A percentile compares a stretch with the other conserved stretches of the same genome.
These are phyloP conservation scores for Tricholoma sp. DNA, from an alignment of 768 basidiomycete genomes.

Conservation along the genomic window DNA sequence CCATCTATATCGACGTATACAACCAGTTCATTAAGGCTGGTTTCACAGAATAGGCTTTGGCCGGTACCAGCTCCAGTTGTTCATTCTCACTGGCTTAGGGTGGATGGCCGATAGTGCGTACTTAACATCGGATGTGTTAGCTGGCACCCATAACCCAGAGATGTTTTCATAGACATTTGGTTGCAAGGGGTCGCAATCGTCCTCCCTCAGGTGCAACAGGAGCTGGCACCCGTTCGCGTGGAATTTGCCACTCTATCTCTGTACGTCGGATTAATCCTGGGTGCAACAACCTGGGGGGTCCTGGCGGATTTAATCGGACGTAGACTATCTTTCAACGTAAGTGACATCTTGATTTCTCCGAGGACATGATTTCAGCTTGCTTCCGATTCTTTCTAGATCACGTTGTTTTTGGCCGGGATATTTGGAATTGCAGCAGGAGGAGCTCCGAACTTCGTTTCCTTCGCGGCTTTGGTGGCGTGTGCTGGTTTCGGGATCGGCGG, in stretches of 20 bases:
- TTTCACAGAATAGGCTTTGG: conserved; percentile 42
- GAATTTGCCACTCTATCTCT: conserved; percentile 43
- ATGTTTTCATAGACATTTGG: conserved; percentile 30
- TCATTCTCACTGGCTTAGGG: conserved; percentile 40
- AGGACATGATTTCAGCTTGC: background rate
- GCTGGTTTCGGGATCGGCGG: conserved; percentile 49
- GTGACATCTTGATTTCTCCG: background rate
- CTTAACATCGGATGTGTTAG: background rate
- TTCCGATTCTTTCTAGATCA: conserved; percentile 14
- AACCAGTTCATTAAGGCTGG: background rate
- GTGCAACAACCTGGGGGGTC: conserved; percentile 44
- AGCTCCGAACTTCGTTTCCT: conserved; percentile 39
- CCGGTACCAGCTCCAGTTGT: conserved; percentile 44
- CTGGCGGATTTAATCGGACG: conserved; percentile 46
- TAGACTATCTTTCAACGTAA: conserved; percentile 37
- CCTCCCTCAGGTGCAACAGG: conserved; percentile 37
- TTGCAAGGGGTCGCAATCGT: conserved; percentile 44
- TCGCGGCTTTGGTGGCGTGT: conserved; percentile 41
- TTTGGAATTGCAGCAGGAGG: conserved; percentile 50
- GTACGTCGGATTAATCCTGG: conserved; percentile 44
- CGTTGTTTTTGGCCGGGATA: conserved; percentile 32
- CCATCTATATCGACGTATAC: background rate
- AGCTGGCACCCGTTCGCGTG: conserved; percentile 35
- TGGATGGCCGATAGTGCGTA: conserved; percentile 46
- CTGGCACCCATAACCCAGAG: background rate